These are phyloP conservation scores for Silene latifolia DNA, from an alignment of 148 eudicot species.

Conservation along the genomic window DNA sequence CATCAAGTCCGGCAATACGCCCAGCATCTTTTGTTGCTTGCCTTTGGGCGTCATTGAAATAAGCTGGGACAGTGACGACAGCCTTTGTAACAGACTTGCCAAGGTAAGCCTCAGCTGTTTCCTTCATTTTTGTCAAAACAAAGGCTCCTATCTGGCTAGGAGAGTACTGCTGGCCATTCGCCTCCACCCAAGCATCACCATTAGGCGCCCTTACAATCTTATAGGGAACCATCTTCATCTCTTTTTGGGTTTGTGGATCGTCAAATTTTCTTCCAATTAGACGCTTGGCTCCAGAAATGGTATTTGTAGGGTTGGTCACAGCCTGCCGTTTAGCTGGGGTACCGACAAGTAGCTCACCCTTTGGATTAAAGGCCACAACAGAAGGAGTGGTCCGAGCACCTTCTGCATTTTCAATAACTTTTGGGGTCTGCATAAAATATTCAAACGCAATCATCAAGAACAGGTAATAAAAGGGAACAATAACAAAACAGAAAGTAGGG, in stretches of 20 bases:
- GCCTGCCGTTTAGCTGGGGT: conserved; percentile 97
- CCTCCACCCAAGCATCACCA: conserved; percentile 99
- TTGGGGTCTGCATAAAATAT: conserved; percentile 47
- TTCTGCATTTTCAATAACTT: conserved; percentile 91
- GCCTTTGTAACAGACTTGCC: conserved; percentile 77
- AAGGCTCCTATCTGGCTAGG: conserved; percentile 96
- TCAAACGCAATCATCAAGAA: background rate
- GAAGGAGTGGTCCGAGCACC: conserved; percentile 99
- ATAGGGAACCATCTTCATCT: conserved; percentile 92
- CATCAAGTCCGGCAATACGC: conserved; percentile 88
- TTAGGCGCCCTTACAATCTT: conserved; percentile 83
- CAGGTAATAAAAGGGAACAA: background rate
- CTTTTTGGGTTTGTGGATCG: conserved; percentile 85
- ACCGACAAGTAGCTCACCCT: conserved; percentile 87
- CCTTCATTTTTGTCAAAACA: conserved; percentile 90
- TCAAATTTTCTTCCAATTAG: conserved; percentile 82
- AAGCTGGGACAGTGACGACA: conserved; percentile 91
- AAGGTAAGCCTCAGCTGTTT: conserved; percentile 91
- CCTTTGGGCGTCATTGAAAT: conserved; percentile 95
- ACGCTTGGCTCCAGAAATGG: conserved; percentile 83
- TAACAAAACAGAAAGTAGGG: background rate
- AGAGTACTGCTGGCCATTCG: conserved; percentile 84
- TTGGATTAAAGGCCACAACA: conserved; percentile 71
- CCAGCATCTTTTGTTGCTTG: conserved; percentile 99
- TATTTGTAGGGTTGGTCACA: conserved; percentile 82